Percentiles rank a stretch among this genome's conserved stretches.
phyloP scores from a whole-genome alignment of 176 grass and related monocot genomes.

The Zea luxurians region DNA sequence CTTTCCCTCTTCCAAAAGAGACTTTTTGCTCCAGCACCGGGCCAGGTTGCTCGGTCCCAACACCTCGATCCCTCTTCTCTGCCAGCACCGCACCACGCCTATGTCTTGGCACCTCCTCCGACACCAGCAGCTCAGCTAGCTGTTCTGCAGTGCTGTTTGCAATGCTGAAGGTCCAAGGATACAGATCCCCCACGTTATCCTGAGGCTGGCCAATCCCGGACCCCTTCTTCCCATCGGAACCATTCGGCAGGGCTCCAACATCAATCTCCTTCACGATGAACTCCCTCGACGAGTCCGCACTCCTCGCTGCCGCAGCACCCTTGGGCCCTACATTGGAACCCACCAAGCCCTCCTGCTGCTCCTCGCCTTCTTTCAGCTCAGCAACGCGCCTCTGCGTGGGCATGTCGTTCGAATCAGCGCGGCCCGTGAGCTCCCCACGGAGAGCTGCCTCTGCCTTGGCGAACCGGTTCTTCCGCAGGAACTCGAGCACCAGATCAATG shows the following conservation, averaged over 20 bases:
- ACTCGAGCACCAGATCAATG: conserved; percentile 88
- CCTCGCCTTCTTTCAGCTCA: conserved; percentile 34
- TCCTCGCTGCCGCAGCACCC: conserved; percentile 37
- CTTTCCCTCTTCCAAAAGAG: conserved; percentile 61
- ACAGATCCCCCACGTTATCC: conserved; percentile 63
- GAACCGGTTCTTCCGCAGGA: conserved; percentile 85
- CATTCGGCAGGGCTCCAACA: conserved; percentile 50
- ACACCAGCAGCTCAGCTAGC: conserved; percentile 64
- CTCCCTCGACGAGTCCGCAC: conserved; percentile 68
- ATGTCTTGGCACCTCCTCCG: conserved; percentile 63
- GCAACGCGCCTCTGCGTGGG: conserved; percentile 2
- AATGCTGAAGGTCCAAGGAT: conserved; percentile 78
- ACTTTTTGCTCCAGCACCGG: conserved; percentile 42
- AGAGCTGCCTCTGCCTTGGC: conserved; percentile 85
- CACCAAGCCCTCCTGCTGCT: conserved; percentile 41
- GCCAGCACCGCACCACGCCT: conserved; percentile 16
- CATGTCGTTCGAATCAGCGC: conserved; percentile 22
- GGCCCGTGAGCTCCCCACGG: conserved; percentile 70
- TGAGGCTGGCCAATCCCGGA: conserved; percentile 36
- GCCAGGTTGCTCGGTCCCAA: conserved; percentile 52
- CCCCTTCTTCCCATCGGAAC: conserved; percentile 49
- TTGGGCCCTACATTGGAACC: conserved; percentile 34
- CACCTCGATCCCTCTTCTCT: conserved; percentile 61
- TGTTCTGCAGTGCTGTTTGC: conserved; percentile 66
- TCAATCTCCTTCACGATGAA: conserved; percentile 97